Evolutionary conservation across 768 basidiomycete species (phyloP), one percentile per base, ranked within the genome.

Genomic region (Pisolithus microcarpus): DNA sequence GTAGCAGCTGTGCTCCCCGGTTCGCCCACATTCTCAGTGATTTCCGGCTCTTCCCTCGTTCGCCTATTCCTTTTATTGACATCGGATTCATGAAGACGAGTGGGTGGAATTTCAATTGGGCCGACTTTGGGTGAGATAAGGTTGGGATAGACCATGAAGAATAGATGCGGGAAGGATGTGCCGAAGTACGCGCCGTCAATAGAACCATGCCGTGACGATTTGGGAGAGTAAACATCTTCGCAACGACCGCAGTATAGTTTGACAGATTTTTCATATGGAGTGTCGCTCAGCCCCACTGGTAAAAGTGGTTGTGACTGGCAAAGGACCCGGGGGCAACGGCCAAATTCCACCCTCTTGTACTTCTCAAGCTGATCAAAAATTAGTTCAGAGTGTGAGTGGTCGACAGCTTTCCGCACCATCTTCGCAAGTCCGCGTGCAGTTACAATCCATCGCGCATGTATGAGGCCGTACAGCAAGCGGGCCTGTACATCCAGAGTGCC

Each of bases 161-260:
- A 75, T 49, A 99, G 83, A 66, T 97, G 95, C 0, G 94, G 92
- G 75, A 98, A 97, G 1, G 94, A 96, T 0, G 93, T 95, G 53
- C 96, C 96, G 60, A 99, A 99, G 71, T 95, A 99, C 2, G 96
- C 96, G 26, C 96, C 95, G 65, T 99, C 96, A 64, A 99, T 97
- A 36, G 87, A 87, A 45, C 95, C 95, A 67, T 99, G 96, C 26
- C 95, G 82, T 5, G 92, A 93, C 1, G 90, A 93, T 68, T 99
- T 99, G 36, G 96, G 96, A 0, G 89, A 91, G 70, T 98, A 99
- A 59, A 99, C 85, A 70, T 99, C 96, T 70, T 99, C 95, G 70
- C 96, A 99, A 36, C 93, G 85, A 2, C 93, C 94, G 65, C 96
- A 99, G 71, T 93, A 97, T 46, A 99, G 86, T 67, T 99, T 99